These are phyloP conservation scores for Zalerion maritima DNA, from an alignment of 495 filamentous ascomycete species.

Conservation along the genomic window DNA sequence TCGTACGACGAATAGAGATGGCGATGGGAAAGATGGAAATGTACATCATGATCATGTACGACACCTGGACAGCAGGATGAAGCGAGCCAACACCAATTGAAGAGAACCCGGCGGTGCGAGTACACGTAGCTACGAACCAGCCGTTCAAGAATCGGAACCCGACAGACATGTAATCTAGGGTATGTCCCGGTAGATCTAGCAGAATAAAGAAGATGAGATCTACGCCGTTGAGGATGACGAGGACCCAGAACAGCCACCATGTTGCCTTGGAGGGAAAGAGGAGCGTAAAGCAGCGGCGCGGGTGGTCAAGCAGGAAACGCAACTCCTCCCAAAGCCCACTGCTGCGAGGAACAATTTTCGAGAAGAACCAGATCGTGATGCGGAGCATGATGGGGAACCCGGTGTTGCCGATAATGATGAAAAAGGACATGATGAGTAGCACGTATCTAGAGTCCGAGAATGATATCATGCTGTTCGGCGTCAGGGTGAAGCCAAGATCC, in stretches of 20 bases:
- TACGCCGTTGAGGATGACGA: conserved; percentile 65
- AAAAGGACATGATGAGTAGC: conserved; percentile 57
- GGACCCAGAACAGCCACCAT: conserved; percentile 85
- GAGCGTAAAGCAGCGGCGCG: conserved; percentile 85
- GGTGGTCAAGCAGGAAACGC: conserved; percentile 82
- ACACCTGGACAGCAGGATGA: conserved; percentile 86
- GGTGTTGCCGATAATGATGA: conserved; percentile 88
- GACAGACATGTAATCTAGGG: conserved; percentile 30
- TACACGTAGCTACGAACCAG: conserved; percentile 75
- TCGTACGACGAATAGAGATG: conserved; percentile 82
- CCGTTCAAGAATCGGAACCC: conserved; percentile 68
- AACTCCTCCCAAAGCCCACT: conserved; percentile 74
- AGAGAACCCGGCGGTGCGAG: conserved; percentile 76
- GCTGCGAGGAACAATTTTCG: conserved; percentile 39
- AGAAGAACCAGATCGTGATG: conserved; percentile 68
- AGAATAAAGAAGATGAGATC: conserved; percentile 84
- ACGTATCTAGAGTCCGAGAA: conserved; percentile 65
- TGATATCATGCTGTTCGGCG: conserved; percentile 82
- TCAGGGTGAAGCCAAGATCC: conserved; percentile 75
- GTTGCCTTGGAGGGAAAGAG: conserved; percentile 82
- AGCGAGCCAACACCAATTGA: conserved; percentile 60
- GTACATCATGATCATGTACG: conserved; percentile 98
- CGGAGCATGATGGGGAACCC: conserved; percentile 89
- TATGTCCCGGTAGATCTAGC: conserved; percentile 51
- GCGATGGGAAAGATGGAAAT: conserved; percentile 94